A percentile compares a stretch with the other conserved stretches of the same genome.
Evolutionary conservation across 2,329 filamentous ascomycete genomes (phyloP).

Genomic region (Macroventuria anomochaeta): DNA sequence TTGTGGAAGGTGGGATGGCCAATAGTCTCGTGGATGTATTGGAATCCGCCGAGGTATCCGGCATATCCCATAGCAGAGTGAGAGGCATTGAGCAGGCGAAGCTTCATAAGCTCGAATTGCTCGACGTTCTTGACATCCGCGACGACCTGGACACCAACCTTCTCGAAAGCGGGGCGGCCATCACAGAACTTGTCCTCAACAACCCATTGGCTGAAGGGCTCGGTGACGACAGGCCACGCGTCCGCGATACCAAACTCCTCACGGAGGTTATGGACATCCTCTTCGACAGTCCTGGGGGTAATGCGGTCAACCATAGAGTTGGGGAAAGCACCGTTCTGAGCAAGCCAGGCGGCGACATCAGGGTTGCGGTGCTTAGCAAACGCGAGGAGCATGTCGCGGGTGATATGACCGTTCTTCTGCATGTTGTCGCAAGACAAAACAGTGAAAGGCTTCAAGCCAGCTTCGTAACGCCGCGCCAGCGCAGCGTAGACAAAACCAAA

Average conservation of each 20-base stretch:
- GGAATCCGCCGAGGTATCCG: conserved; percentile 35
- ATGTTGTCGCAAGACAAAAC: conserved; percentile 43
- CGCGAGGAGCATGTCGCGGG: conserved; percentile 34
- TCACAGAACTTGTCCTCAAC: conserved; percentile 40
- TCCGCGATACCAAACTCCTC: conserved; percentile 35
- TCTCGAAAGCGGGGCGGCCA: conserved; percentile 37
- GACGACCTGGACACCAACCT: conserved; percentile 41
- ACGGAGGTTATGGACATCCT: conserved; percentile 29
- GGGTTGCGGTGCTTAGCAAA: conserved; percentile 34
- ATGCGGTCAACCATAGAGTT: conserved; percentile 44
- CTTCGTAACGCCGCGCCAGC: conserved; percentile 33
- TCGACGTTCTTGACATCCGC: conserved; percentile 35
- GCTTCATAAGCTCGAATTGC: conserved; percentile 39
- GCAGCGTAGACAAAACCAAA: conserved; percentile 38
- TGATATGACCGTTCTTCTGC: conserved; percentile 40
- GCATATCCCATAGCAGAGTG: conserved; percentile 39
- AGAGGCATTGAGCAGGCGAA: conserved; percentile 37
- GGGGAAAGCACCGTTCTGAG: conserved; percentile 38
- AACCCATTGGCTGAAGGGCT: conserved; percentile 41
- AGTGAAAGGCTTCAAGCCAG: conserved; percentile 37
- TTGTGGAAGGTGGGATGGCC: conserved; percentile 31
- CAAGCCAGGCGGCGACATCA: conserved; percentile 35
- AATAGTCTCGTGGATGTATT: conserved; percentile 39
- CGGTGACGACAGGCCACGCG: conserved; percentile 38
- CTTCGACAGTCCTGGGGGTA: conserved; percentile 34